These are phyloP conservation scores for Auxenochlorella protothecoides DNA, from an alignment of 139 green algal genomes.

Conservation along the genomic window DNA sequence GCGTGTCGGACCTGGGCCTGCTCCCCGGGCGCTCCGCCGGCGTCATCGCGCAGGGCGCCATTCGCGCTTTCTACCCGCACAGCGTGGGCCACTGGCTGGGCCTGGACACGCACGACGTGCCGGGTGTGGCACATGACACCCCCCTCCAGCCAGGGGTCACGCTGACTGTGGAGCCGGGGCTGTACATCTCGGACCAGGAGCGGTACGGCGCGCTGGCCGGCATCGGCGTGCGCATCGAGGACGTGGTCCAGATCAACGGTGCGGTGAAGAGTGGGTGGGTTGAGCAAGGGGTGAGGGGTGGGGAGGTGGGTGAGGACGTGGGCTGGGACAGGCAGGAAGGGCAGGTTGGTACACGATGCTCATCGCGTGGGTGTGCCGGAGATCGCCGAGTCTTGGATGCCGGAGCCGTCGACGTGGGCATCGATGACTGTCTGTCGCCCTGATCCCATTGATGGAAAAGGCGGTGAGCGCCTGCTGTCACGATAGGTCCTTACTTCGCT, in stretches of 20 bases:
- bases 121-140: conserved; percentile 39
- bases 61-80: conserved; percentile 59
- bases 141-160: conserved; percentile 46
- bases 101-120: conserved; percentile 71
- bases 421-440: too few species aligned
- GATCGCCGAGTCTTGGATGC: too few species aligned
- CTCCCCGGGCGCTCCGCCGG: background rate
- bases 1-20: conserved; percentile 15
- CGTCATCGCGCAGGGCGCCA: conserved; percentile 5
- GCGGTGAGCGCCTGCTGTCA: too few species aligned
- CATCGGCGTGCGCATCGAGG: conserved; percentile 65
- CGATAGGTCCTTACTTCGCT: too few species aligned
- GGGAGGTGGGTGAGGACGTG: too few species aligned
- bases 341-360: too few species aligned
- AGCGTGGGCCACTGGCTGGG: conserved; percentile 61
- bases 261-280: background rate
- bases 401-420: too few species aligned
- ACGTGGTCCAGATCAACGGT: conserved; percentile 57
- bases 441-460: too few species aligned
- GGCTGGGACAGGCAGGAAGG: too few species aligned
- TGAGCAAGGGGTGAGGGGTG: background rate
- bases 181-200: conserved; percentile 68
- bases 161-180: conserved; percentile 72
- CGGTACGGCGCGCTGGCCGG: conserved; percentile 37
- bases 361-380: too few species aligned